phyloP scores from a whole-genome alignment of 768 basidiomycete genomes.

The Leccinellum albellum region DNA sequence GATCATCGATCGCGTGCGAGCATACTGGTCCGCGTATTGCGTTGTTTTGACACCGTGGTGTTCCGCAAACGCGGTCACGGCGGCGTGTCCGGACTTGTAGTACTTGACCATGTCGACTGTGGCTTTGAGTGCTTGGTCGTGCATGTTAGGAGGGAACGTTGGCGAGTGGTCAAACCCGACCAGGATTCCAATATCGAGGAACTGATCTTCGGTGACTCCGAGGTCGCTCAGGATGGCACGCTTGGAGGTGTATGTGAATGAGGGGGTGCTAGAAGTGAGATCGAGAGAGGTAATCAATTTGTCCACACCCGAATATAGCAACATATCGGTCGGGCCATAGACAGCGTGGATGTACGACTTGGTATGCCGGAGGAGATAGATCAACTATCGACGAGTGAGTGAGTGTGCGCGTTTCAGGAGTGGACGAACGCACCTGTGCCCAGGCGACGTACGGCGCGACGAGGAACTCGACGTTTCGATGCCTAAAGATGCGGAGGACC shows the following conservation, averaged over 20 bases:
- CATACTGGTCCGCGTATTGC: slow-evolving; percentile 82
- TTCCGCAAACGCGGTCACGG: slow-evolving; percentile 72
- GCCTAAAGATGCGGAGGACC: slow-evolving; percentile 87
- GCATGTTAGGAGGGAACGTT: slow-evolving; percentile 77
- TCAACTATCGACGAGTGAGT: slow-evolving; percentile 53
- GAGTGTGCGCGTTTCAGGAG: neutral
- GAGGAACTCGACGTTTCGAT: slow-evolving; percentile 93
- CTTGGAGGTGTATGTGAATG: slow-evolving; percentile 86
- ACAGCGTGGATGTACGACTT: slow-evolving; percentile 95
- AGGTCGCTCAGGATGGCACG: slow-evolving; percentile 63
- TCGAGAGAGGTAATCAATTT: slow-evolving; percentile 88
- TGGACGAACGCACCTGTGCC: slow-evolving; percentile 73
- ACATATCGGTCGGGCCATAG: slow-evolving; percentile 84
- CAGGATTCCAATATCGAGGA: slow-evolving; percentile 90
- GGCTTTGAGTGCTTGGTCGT: slow-evolving; percentile 78
- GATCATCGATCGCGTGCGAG: slow-evolving; percentile 86
- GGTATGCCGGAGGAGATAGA: slow-evolving; percentile 89
- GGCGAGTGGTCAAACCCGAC: slow-evolving; percentile 83
- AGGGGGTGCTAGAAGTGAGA: slow-evolving; percentile 58
- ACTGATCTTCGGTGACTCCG: slow-evolving; percentile 78
- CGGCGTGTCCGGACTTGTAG: slow-evolving; percentile 84
- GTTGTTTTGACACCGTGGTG: slow-evolving; percentile 79
- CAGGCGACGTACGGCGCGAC: slow-evolving; percentile 94
- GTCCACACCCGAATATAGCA: slow-evolving; percentile 85
- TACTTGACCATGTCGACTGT: slow-evolving; percentile 91